A percentile compares a stretch with the other conserved stretches of the same genome.
These are phyloP conservation scores for Stellera chamaejasme DNA, from an alignment of 345 rosid genomes.

Conservation along the genomic window DNA sequence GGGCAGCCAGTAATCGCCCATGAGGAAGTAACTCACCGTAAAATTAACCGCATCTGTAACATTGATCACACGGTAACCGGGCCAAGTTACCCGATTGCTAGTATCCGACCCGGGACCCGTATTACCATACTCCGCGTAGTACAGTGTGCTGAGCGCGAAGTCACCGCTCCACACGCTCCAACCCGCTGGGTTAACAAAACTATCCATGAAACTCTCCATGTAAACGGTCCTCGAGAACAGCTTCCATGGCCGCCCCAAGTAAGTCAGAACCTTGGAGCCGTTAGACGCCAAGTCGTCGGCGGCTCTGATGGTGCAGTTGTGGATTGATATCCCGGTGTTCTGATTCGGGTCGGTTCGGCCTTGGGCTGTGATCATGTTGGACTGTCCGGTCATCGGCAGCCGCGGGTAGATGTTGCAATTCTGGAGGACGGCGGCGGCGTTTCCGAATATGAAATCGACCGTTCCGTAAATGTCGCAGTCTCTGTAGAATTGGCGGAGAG, in stretches of 20 bases:
- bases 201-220: too few relatives aligned
- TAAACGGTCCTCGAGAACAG: too few relatives aligned
- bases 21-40: constrained; percentile 30
- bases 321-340: constrained; percentile 35
- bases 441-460: constrained; percentile 51
- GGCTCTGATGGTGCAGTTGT: constrained; percentile 22
- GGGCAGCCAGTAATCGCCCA: constrained; percentile 40
- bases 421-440: constrained; percentile 31
- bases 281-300: constrained; percentile 24
- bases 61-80: constrained; percentile 31
- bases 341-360: constrained; percentile 39
- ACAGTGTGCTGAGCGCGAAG: constrained; percentile 5
- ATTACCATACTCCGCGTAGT: constrained; percentile 15
- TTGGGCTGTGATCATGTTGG: constrained; percentile 34
- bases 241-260: too few relatives aligned
- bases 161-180: too few relatives aligned
- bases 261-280: not conserved
- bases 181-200: too few relatives aligned
- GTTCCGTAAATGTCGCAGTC: constrained; percentile 57
- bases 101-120: constrained; percentile 25
- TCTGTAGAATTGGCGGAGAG: constrained; percentile 47
- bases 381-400: constrained; percentile 17
- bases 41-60: constrained; percentile 36
- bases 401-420: constrained; percentile 24
- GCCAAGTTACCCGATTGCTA: constrained; percentile 36